Base-by-base conservation (phyloP, 225 moss, liverwort and hornwort species). In the Bryoerythrophyllum caledonicum region DNA sequence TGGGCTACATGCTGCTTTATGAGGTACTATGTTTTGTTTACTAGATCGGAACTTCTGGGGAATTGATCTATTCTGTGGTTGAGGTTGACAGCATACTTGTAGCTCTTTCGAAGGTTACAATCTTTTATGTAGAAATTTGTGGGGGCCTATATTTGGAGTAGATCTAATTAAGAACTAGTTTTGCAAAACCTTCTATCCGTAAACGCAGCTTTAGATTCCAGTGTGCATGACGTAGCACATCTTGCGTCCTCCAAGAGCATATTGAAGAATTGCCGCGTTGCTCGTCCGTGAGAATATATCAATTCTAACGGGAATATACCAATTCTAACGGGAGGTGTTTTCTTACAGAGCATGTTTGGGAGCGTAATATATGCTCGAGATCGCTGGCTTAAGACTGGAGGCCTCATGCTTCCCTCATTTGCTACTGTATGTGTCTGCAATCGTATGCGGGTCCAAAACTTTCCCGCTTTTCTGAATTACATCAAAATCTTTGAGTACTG, bases 1-100 rank as follows among this genome's bases (percentile, higher is more conserved):
- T 97, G 97, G 97, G 97, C 2, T 97, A 97, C 83, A 97, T 97
- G 97, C 87, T 97, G 27, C 90, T 97, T 10, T 97, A 97, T 27
- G 97, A 97, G 90, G 92, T 91, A 84, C 16, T 30, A 26, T 25
- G 24, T 40, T 55, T 49, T 7, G 48, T 74, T 16, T 40, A 20
- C 63, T 38, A 67, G 26, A 55, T 14, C n/a, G n/a, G 65, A 37
- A 20, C 48, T 65, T 55, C 7, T 77, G 35, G 30, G 77, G 46
- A 48, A 54, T 49, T 77, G 27, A 54, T 65, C 30, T 55, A 26
- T 56, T 43, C 11, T 46, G 15, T 75, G 57, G 43, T 28, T 43
- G 32, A 26, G 65, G 35, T 65, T 23, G 56, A 34, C 59, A 32
- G 59, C 32, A 43, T 76, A 24, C 20, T 3, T 67, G 15, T 24